Evolutionary conservation across 139 green algal species (phyloP).

Genomic region (Chlorella sp.): DNA sequence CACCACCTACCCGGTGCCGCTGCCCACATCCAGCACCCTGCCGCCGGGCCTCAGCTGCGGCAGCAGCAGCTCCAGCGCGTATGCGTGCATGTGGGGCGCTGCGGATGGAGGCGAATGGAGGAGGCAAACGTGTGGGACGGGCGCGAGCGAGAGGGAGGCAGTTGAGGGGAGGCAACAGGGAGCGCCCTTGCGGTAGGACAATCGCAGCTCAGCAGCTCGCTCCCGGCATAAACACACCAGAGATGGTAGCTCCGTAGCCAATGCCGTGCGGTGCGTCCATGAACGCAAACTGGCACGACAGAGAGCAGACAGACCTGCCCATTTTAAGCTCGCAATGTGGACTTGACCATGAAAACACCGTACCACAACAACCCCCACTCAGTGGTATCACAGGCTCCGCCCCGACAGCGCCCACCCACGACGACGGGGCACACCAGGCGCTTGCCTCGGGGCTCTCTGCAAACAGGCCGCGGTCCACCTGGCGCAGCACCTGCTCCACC

Average conservation of each 20-base stretch:
- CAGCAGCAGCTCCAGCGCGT: constrained; percentile 80
- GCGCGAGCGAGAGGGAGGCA: too few species aligned
- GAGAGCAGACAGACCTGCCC: background rate
- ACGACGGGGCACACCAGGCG: background rate
- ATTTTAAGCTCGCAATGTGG: background rate
- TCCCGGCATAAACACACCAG: too few species aligned
- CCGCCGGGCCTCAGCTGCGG: constrained; percentile 67
- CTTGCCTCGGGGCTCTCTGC: background rate
- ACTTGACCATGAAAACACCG: too few species aligned
- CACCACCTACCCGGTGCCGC: constrained; percentile 50
- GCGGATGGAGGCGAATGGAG: too few species aligned
- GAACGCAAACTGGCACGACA: constrained; percentile 7
- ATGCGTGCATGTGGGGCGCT: constrained; percentile 93
- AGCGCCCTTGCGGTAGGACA: too few species aligned
- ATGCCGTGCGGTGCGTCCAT: constrained; percentile 21
- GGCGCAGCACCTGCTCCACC: constrained; percentile 15
- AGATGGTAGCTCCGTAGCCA: constrained; percentile 70
- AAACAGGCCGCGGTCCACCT: constrained; percentile 20
- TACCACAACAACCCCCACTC: background rate
- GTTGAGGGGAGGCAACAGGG: too few species aligned
- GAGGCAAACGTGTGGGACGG: too few species aligned
- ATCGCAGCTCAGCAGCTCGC: too few species aligned
- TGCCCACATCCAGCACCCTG: constrained; percentile 87
- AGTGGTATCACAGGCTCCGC: too few species aligned
- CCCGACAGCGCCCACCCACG: too few species aligned